Conservation (phyloP, 2,329 filamentous ascomycete genomes). For the Penicillium paneum region DNA sequence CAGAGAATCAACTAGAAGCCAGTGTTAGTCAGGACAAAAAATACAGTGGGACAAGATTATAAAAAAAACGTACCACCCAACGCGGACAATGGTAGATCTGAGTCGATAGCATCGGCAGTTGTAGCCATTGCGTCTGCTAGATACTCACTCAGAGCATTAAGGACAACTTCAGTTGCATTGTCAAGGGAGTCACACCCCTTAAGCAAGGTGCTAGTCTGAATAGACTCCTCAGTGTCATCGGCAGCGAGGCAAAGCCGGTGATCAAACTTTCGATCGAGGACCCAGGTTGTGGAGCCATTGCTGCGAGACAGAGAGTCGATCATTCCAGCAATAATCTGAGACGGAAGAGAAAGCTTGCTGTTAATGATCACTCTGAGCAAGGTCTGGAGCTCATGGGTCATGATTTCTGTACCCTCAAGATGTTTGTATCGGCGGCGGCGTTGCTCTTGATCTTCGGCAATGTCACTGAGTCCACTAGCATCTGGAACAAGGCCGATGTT, state of each 20-base stretch:
- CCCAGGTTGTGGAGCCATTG: conserved; percentile 13
- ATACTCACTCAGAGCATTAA: conserved; percentile 17
- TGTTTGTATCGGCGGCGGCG: conserved; percentile 20
- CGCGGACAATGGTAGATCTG: conserved; percentile 21
- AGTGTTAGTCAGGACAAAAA: conserved; percentile 1
- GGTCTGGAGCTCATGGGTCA: conserved; percentile 17
- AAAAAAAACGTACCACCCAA: conserved; percentile 17
- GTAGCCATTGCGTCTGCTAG: conserved; percentile 22
- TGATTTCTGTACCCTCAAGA: conserved; percentile 21
- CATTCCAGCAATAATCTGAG: conserved; percentile 22
- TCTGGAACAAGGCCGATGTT: conserved; percentile 24
- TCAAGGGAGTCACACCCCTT: conserved; percentile 10
- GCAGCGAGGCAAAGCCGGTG: conserved; percentile 14
- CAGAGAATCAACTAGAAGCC: conserved; percentile 20
- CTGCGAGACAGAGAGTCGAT: conserved; percentile 17
- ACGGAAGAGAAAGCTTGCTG: conserved; percentile 13
- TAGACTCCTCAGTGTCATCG: conserved; percentile 3
- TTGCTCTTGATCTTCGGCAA: conserved; percentile 17
- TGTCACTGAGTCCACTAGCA: conserved; percentile 21
- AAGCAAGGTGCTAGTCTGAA: conserved; percentile 11
- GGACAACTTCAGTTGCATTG: conserved; percentile 11
- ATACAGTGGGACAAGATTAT: not conserved
- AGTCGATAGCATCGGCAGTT: conserved; percentile 19
- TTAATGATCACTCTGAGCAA: conserved; percentile 19
- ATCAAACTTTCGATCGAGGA: conserved; percentile 23